Conservation (phyloP, 2,329 filamentous ascomycete species). For the Hymenoscyphus fraxineus region DNA sequence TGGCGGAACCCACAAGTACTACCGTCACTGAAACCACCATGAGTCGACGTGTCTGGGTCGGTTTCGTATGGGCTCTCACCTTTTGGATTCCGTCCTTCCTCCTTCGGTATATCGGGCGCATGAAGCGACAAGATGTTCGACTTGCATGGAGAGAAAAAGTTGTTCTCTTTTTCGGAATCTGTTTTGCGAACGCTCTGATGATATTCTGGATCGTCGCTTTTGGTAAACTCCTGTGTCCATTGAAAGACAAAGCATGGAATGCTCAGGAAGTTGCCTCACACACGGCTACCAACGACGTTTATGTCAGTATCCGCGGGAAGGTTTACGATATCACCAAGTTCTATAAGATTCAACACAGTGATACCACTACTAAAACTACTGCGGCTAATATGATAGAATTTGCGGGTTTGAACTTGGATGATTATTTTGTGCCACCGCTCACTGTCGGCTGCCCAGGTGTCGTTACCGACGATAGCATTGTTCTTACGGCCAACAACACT, state of each 20-base stretch:
- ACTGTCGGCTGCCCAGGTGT: conserved; percentile 70
- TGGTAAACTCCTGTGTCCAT: conserved; percentile 81
- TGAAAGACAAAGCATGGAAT: conserved; percentile 86
- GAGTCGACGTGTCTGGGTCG: conserved; percentile 73
- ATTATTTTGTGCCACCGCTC: conserved; percentile 82
- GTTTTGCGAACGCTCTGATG: conserved; percentile 74
- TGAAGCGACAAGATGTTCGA: conserved; percentile 95
- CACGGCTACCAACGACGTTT: conserved; percentile 72
- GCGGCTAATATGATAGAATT: conserved; percentile 69
- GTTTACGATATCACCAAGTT: conserved; percentile 94
- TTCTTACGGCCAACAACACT: conserved; percentile 63
- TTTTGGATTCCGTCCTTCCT: conserved; percentile 92
- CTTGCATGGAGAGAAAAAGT: conserved; percentile 96
- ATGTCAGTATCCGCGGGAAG: conserved; percentile 78
- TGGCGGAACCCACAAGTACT: conserved; percentile 72
- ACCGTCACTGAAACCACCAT: conserved; percentile 62
- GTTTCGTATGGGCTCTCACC: conserved; percentile 77
- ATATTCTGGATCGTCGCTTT: conserved; percentile 92
- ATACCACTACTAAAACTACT: conserved; percentile 59
- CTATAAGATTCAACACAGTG: conserved; percentile 80
- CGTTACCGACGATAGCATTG: conserved; percentile 54
- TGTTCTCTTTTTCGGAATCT: conserved; percentile 74
- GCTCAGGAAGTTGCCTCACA: conserved; percentile 66
- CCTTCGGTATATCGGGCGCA: conserved; percentile 78
- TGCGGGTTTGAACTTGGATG: conserved; percentile 72